Evolutionary conservation across 495 filamentous ascomycete genomes (phyloP), one percentile per base, ranked within the genome.

Genomic region (Apodospora peruviana): DNA sequence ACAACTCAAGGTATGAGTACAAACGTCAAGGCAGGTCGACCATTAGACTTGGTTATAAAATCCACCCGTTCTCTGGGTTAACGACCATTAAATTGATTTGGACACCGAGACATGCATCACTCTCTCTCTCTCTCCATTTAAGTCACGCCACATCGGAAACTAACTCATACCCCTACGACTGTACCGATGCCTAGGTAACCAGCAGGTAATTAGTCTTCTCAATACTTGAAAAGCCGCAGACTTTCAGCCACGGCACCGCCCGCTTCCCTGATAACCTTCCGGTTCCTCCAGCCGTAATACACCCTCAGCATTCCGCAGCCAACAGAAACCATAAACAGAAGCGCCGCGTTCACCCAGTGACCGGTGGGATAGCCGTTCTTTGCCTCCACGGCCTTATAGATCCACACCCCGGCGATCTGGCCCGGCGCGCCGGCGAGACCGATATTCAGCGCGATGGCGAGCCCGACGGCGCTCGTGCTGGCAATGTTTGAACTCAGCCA

Each of bases 391-490:
- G 72, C 66, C 52, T 82, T 83, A 57, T 84, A 86, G 40, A 85
- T 84, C 76, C 80, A 86, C 5, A 84, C 81, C 0, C 81, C 80
- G 0, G 77, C 77, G 34, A 85, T 83, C 53, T 85, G 81, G 4
- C 81, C 82, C 0, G 79, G 80, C 0, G 77, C 79, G 0, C 60
- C 61, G 0, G 81, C 82, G 17, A 83, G 69, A 0, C 74, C 77
- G 16, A 83, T 74, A 49, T 85, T 85, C 29, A 86, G 52, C 5
- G 81, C 83, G 37, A 85, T 84, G 0, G 80, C 82, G 2, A 85
- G 70, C 0, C 81, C 82, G 0, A 74, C 74, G 5, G 80, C 72
- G 1, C 72, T 76, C 0, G 81, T 84, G 42, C 73, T 76, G 53
- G 72, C 71, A 19, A 84, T 62, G 52, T 86, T 86, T 18, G 77